Conservation (phyloP, 805 yeast species). For the Wickerhamomyces queroliae region DNA sequence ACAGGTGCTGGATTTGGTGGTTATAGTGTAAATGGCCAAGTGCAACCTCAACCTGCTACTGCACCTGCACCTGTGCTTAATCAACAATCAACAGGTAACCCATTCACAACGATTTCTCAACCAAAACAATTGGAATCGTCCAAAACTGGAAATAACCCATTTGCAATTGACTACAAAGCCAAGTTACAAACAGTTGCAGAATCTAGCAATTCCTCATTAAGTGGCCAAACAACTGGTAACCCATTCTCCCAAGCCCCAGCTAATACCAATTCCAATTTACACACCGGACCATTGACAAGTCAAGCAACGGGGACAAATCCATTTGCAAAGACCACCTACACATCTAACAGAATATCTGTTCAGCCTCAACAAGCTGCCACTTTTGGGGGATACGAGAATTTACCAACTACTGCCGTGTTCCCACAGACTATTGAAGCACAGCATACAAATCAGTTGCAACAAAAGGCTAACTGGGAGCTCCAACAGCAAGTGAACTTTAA, state of each 20-base stretch:
- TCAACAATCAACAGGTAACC: conserved; percentile 27
- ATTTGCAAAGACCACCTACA: conserved; percentile 13
- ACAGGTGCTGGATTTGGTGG: conserved; percentile 63
- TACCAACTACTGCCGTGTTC: conserved; percentile 64
- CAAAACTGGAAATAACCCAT: conserved; percentile 25
- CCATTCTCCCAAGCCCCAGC: conserved; percentile 20
- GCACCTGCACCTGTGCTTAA: conserved; percentile 5
- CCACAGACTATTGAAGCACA: conserved; percentile 52
- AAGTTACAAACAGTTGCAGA: conserved; percentile 9
- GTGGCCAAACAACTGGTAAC: conserved; percentile 19
- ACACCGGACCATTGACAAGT: conserved; percentile 9
- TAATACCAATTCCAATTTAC: neutral
- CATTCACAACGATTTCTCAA: conserved; percentile 23
- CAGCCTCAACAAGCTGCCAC: conserved; percentile 41
- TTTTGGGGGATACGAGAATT: conserved; percentile 66
- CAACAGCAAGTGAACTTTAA: conserved; percentile 20
- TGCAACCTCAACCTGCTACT: conserved; percentile 2
- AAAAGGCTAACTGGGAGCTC: conserved; percentile 31
- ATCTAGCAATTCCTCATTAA: conserved; percentile 2
- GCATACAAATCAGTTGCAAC: conserved; percentile 29
- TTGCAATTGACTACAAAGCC: conserved; percentile 17
- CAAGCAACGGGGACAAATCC: conserved; percentile 38
- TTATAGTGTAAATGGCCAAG: conserved; percentile 16
- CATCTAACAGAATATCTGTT: conserved; percentile 25
- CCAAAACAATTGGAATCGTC: conserved; percentile 10